Base-by-base conservation (phyloP, 1,139 yeast species). In the Candida gigantensis region DNA sequence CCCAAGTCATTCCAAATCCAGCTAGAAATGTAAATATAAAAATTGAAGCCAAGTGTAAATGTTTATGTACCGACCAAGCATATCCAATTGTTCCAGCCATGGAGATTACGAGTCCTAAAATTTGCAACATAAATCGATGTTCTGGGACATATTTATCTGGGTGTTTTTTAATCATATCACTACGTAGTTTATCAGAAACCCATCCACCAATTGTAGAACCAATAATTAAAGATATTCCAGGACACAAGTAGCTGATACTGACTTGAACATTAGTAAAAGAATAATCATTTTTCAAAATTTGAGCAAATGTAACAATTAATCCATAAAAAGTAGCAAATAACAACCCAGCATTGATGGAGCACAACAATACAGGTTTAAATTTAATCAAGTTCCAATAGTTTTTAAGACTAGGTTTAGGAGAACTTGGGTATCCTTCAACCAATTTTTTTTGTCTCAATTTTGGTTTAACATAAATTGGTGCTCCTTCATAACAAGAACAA, bases 1-100 rank as follows among this genome's bases (percentile, higher is more conserved):
- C 75, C 77, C 81, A 77, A 0, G 82, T 72, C 68, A 77, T 67
- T 4, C 83, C 82, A 50, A 75, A 72, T 0, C 81, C 80, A 30
- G 63, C 60, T 6, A 77, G 49, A 42, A 72, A 74, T 0, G 73
- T 55, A 41, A 72, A 72, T 1, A 72, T 58, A 43, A 72, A 67
- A 0, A 77, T 62, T 1, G 68, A 45, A 1, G 55, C 68, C 13
- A 75, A 64, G 41, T 70, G 75, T n/a, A 60, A 57, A n/a, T 64
- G 62, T 26, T 53, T 58, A 12, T 75, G 60, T 27, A 72, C 58
- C 30, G 75, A 57, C 83, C 83, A 78, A 0, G 83, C 83, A 48
- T 74, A 78, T 0, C 79, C 74, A 12, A 75, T 45, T 14, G 75
- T 57, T 1, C 83, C 81, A 13, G 58, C 54, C 45, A 72, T 65